Conservation (phyloP, 1,139 yeast genomes). For the Yamadazyma diddensiae region DNA sequence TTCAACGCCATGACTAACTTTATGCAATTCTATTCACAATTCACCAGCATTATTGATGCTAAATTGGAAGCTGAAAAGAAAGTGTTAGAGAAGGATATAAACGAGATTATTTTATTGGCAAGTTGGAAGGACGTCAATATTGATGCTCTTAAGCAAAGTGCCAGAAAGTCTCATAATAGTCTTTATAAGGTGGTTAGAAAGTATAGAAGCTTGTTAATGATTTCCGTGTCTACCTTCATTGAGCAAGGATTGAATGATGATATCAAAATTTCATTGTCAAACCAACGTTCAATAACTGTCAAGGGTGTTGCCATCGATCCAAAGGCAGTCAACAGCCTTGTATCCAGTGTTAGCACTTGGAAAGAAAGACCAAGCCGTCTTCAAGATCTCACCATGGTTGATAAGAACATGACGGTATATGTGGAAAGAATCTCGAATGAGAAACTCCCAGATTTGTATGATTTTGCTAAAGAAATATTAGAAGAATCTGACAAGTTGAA, state of each 20-base stretch:
- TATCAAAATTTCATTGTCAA: slow-evolving; percentile 7
- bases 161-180: slow-evolving; percentile 80
- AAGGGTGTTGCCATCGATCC: slow-evolving; percentile 16
- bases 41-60: slow-evolving; percentile 44
- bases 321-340: slow-evolving; percentile 14
- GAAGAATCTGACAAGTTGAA: slow-evolving; percentile 62
- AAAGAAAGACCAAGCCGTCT: slow-evolving; percentile 53
- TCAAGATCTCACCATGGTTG: slow-evolving; percentile 48
- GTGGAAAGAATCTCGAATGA: slow-evolving; percentile 32
- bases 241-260: slow-evolving; percentile 53
- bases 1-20: slow-evolving; percentile 57
- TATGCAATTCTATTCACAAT: slow-evolving; percentile 65
- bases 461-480: slow-evolving; percentile 52
- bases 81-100: slow-evolving; percentile 69
- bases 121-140: slow-evolving; percentile 97
- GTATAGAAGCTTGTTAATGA: slow-evolving; percentile 63
- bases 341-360: slow-evolving; percentile 44
- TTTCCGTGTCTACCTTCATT: slow-evolving; percentile 53
- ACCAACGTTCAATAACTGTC: slow-evolving; percentile 12
- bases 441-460: slow-evolving; percentile 40
- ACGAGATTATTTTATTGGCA: slow-evolving; percentile 82
- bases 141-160: slow-evolving; percentile 90
- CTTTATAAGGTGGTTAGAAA: slow-evolving; percentile 83
- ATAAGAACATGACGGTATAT: slow-evolving; percentile 53
- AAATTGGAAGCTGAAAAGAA: slow-evolving; percentile 46